Percentiles rank a stretch among this genome's conserved stretches.
phyloP scores from a whole-genome alignment of 2,329 filamentous ascomycete species.

The Aspergillus sp. region DNA sequence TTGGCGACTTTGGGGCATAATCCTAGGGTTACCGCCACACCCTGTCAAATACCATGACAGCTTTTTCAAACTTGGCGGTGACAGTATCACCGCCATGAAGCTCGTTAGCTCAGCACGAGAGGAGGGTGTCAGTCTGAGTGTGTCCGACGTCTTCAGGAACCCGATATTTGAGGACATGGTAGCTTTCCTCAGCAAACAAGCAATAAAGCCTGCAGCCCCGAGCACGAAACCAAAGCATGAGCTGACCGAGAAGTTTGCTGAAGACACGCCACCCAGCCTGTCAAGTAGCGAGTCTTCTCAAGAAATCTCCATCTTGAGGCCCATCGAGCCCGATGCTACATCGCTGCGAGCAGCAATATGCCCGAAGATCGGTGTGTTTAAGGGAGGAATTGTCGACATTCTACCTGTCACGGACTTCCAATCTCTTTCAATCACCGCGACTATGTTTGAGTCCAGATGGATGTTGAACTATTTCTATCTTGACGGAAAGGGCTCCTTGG shows the following conservation, averaged over 20 bases:
- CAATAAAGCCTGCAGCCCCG: conserved; percentile 22
- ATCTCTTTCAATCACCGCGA: conserved; percentile 42
- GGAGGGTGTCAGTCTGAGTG: conserved; percentile 45
- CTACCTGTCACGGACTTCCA: conserved; percentile 60
- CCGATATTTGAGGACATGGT: conserved; percentile 48
- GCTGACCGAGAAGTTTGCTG: conserved; percentile 17
- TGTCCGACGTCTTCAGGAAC: conserved; percentile 50
- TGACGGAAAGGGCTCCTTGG: conserved; percentile 51
- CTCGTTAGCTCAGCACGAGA: conserved; percentile 47
- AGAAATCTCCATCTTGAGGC: conserved; percentile 32
- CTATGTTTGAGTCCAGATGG: conserved; percentile 43
- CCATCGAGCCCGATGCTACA: conserved; percentile 31
- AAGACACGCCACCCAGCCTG: conserved; percentile 7
- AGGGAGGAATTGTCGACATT: conserved; percentile 60
- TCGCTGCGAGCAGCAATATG: conserved; percentile 49
- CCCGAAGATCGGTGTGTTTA: conserved; percentile 56
- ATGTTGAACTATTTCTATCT: conserved; percentile 63
- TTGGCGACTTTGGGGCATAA: conserved; percentile 44
- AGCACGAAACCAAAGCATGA: conserved; percentile 27
- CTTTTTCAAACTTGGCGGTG: conserved; percentile 49
- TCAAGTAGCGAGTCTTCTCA: conserved; percentile 10
- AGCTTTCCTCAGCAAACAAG: conserved; percentile 32
- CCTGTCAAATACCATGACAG: conserved; percentile 42
- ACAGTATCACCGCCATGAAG: conserved; percentile 49
- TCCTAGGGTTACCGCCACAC: conserved; percentile 39